Conservation (phyloP, 495 filamentous ascomycete species). For the Aspergillus steynii region DNA sequence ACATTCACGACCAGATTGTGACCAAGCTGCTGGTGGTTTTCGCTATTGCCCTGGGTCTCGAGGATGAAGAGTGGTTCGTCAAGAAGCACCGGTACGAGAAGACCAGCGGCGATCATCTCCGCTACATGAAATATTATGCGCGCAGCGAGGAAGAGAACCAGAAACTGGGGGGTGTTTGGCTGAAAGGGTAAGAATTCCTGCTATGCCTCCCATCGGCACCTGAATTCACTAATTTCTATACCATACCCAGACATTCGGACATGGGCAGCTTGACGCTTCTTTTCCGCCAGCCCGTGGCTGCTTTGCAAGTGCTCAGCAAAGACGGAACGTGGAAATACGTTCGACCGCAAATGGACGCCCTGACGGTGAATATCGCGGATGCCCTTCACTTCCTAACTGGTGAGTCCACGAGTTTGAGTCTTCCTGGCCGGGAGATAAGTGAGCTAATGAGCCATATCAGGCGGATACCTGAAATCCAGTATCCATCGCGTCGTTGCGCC, state of each 20-base stretch:
- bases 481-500: conserved; percentile 51
- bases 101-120: conserved; percentile 45
- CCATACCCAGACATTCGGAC: conserved; percentile 51
- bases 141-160: conserved; percentile 45
- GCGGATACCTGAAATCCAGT: conserved; percentile 44
- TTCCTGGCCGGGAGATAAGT: no score
- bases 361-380: conserved; percentile 51
- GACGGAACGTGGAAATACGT: conserved; percentile 28
- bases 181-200: no score
- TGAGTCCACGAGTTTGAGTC: background rate
- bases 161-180: no score
- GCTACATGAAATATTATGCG: conserved; percentile 56
- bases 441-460: conserved; percentile 20
- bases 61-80: conserved; percentile 48
- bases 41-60: conserved; percentile 52
- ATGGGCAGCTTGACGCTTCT: conserved; percentile 53
- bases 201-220: background rate
- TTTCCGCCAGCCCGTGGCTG: conserved; percentile 58
- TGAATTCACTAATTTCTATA: conserved; percentile 39
- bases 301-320: conserved; percentile 43
- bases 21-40: conserved; percentile 49
- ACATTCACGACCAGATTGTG: conserved; percentile 48
- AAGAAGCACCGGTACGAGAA: conserved; percentile 51
- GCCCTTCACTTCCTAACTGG: conserved; percentile 31
- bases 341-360: conserved; percentile 25